Evolutionary conservation across 331 rosid genomes (phyloP).

Genomic region (Prunus yedoensis): DNA sequence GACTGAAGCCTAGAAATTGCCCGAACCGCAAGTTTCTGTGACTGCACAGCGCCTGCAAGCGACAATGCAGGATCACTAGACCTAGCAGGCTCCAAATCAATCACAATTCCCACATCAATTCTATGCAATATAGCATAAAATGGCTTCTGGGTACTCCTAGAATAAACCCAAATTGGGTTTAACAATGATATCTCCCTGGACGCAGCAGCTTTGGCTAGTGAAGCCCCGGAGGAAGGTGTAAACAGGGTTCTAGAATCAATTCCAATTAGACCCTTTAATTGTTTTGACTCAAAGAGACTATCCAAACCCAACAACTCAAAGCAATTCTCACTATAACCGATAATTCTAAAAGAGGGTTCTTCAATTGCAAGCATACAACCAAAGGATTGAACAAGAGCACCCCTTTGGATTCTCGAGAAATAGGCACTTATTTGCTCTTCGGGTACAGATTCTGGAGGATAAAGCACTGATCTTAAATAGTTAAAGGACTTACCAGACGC

Average conservation of each 20-base stretch:
- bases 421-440: slow-evolving; percentile 58
- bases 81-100: slow-evolving; percentile 83
- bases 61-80: slow-evolving; percentile 67
- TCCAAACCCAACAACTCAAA: slow-evolving; percentile 53
- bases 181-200: slow-evolving; percentile 58
- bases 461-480: slow-evolving; percentile 49
- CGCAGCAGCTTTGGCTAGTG: slow-evolving; percentile 53
- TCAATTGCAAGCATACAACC: slow-evolving; percentile 79
- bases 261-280: slow-evolving; percentile 43
- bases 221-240: slow-evolving; percentile 58
- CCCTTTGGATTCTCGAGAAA: slow-evolving; percentile 72
- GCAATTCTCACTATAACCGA: slow-evolving; percentile 71
- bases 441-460: slow-evolving; percentile 52
- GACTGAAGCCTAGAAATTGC: slow-evolving; percentile 86
- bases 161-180: slow-evolving; percentile 69
- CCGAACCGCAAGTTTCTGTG: slow-evolving; percentile 76
- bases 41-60: slow-evolving; percentile 78
- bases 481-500: slow-evolving; percentile 65
- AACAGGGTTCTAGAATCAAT: slow-evolving; percentile 63
- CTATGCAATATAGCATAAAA: slow-evolving; percentile 82
- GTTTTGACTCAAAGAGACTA: slow-evolving; percentile 16
- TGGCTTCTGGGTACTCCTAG: slow-evolving; percentile 60
- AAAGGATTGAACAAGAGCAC: slow-evolving; percentile 67
- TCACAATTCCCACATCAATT: slow-evolving; percentile 78
- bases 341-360: slow-evolving; percentile 51